Evolutionary conservation across 176 grass and related monocot genomes (phyloP), one percentile per base, ranked within the genome.

Genomic region (Carex cristatella): DNA sequence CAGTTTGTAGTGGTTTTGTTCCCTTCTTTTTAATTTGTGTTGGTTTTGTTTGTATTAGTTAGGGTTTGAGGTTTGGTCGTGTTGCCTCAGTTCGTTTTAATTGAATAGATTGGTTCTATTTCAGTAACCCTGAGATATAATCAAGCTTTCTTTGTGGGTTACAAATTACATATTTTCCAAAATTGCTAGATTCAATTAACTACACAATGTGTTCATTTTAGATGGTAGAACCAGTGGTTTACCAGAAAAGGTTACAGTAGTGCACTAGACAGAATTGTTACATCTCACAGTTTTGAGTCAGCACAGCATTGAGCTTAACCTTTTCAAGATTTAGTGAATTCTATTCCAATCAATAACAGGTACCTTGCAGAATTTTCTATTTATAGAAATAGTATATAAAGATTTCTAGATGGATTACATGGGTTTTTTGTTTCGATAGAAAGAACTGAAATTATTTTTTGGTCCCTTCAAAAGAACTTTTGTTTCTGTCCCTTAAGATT

Each of bases 1-100:
- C 73, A 56, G 23, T 8, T 78, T 79, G 27, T 35, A 35, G 51
- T 79, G 37, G 74, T 79, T 79, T 57, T 79, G 51, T 28, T 33
- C 74, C 74, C 9, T 30, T 35, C 5, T 32, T 57, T 54, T 77
- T 57, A 33, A 79, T 18, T 79, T 58, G 51, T 57, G 53, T 79
- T 79, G 51, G 74, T 79, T 79, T 72, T 35, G 14, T 33, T 79
- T 58, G 53, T 58, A 58, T 37, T 37, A 79, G 74, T 79, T 79
- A 37, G 74, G 74, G 31, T 79, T 35, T 18, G 7, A 79, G 55
- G 31, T 58, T 79, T 37, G 28, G 53, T 79, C 3, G 7, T 79
- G 74, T 78, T 28, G 48, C 49, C 42, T 16, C 23, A 30, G 51
- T 78, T 32, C 30, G 5, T 79, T 35, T 79, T 33, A 57, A 58